Percentiles rank a stretch among this genome's conserved stretches.
Conservation (phyloP, 306 rosid species). For the Quercus robur region DNA sequence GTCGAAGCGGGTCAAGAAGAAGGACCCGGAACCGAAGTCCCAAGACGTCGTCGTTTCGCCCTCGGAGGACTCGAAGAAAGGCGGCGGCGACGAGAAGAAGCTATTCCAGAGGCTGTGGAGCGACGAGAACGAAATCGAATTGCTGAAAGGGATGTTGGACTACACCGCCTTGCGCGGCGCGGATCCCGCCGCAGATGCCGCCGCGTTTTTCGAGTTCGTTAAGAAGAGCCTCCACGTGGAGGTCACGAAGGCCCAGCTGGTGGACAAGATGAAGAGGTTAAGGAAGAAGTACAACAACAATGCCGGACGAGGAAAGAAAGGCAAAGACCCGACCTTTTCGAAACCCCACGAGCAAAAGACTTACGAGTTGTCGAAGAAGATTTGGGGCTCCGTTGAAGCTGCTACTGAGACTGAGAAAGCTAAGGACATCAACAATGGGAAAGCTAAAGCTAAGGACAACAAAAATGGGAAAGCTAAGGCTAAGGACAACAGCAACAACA, state of each 20-base stretch:
- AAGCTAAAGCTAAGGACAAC: constrained; percentile 1
- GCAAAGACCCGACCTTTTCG: constrained; percentile 11
- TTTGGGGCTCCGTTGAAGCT: constrained; percentile 42
- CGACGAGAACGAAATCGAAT: constrained; percentile 48
- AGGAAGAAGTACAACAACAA: constrained; percentile 46
- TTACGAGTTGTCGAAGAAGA: constrained; percentile 47
- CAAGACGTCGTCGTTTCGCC: constrained; percentile 1
- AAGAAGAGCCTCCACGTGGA: constrained; percentile 45
- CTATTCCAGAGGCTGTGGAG: constrained; percentile 53
- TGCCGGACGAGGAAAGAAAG: constrained; percentile 28
- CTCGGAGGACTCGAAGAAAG: constrained; percentile 34
- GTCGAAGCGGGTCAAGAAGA: constrained; percentile 45
- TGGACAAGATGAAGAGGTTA: constrained; percentile 50
- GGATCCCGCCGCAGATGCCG: constrained; percentile 25
- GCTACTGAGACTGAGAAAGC: neutral
- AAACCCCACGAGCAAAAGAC: constrained; percentile 40
- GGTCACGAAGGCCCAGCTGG: constrained; percentile 30
- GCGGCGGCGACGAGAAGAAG: constrained; percentile 34
- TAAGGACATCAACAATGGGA: constrained; percentile 22
- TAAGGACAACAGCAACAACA: too few relatives aligned
- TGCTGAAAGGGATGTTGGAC: constrained; percentile 46
- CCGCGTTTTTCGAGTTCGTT: constrained; percentile 42
- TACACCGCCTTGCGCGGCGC: constrained; percentile 26
- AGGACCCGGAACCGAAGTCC: constrained; percentile 10
- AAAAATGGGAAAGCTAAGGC: neutral